Base-by-base conservation (phyloP, 2,329 filamentous ascomycete species). In the Xylaria sp. region DNA sequence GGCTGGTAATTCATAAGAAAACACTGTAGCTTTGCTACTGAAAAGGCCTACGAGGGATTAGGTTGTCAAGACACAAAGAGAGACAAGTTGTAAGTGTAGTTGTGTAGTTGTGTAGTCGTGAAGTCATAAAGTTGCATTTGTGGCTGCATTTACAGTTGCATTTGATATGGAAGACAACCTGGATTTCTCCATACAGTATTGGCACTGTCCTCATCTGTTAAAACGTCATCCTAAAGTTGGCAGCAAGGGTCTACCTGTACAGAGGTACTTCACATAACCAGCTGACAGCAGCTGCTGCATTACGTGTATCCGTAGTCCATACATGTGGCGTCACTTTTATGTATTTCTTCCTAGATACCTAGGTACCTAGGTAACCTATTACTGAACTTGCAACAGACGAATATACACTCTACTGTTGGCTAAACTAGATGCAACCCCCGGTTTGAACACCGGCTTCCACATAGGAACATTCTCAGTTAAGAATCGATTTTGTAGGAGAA, bases 241-340 rank as follows among this genome's bases (percentile, higher is more conserved):
- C n/a, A n/a, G n/a, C n/a, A n/a, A n/a, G n/a, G n/a, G n/a, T n/a
- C n/a, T n/a, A n/a, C n/a, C n/a, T n/a, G n/a, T n/a, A n/a, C n/a
- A n/a, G n/a, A n/a, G n/a, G n/a, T n/a, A 38, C 36, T 38, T 5
- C 36, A 38, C 13, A 38, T 7, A 38, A 10, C 13, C 42, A 45
- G 3, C 42, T 45, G 42, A 20, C 42, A 45, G 42, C 42, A 45
- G 42, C 42, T 45, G 42, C 42, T 45, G 38, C 38, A 39, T 39
- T 44, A n/a, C 42, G 22, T 7, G 17, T 44, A 44, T 7, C 17
- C 7, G 9, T 13, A 20, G 25, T 5, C 25, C 20, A 29, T n/a
- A 42, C 42, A n/a, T 36, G 17, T 63, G 44, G 38, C 55, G 47
- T 54, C 54, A 60, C 33, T 33, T 39, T 20, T 7, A 42, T n/a